A percentile compares a stretch with the other conserved stretches of the same genome.
These are phyloP conservation scores for Penicillium arizonense DNA, from an alignment of 495 filamentous ascomycete species.

Conservation along the genomic window DNA sequence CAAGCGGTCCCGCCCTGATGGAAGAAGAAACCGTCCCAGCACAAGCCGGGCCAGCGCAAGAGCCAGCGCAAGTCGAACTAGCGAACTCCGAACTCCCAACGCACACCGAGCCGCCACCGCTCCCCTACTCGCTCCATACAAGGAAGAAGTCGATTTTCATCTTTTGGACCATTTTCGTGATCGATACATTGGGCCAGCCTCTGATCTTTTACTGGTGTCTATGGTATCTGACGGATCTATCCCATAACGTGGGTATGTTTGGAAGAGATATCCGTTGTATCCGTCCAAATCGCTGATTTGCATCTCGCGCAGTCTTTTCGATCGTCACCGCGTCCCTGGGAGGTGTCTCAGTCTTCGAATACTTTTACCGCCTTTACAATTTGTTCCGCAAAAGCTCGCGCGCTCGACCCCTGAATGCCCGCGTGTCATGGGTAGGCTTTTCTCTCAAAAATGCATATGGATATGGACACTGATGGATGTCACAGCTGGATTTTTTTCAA, in stretches of 20 bases:
- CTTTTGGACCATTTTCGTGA: slow-evolving; percentile 58
- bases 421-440: slow-evolving; percentile 43
- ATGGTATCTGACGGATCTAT: slow-evolving; percentile 54
- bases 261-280: neutral
- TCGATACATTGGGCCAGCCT: slow-evolving; percentile 55
- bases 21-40: slow-evolving; percentile 29
- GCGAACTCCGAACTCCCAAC: neutral
- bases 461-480: slow-evolving; percentile 4
- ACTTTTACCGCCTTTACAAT: slow-evolving; percentile 45
- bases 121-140: slow-evolving; percentile 55
- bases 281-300: slow-evolving; percentile 4
- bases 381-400: slow-evolving; percentile 46
- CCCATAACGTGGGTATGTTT: slow-evolving; percentile 52
- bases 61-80: too few relatives aligned
- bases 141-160: slow-evolving; percentile 54
- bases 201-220: slow-evolving; percentile 56
- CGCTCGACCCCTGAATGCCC: slow-evolving; percentile 53
- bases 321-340: slow-evolving; percentile 58
- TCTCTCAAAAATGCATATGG: neutral
- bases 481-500: slow-evolving; percentile 60
- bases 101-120: slow-evolving; percentile 45
- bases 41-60: too few relatives aligned
- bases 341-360: slow-evolving; percentile 61
- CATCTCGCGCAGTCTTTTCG: slow-evolving; percentile 45
- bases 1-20: slow-evolving; percentile 27